Evolutionary conservation across 2,329 filamentous ascomycete genomes (phyloP).

Genomic region (Trichoderma sp.): DNA sequence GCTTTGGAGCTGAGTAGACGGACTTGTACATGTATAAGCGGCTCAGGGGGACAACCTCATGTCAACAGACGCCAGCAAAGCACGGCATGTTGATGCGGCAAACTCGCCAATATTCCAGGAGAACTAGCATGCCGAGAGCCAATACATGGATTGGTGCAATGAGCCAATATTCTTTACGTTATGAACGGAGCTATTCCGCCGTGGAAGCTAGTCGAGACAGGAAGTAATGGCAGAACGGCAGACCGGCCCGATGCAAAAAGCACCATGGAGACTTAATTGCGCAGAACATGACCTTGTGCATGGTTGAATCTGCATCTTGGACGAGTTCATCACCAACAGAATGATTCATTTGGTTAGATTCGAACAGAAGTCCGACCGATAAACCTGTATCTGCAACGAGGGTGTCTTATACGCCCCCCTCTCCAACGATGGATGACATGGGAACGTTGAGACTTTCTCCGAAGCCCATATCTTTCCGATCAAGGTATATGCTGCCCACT

Average conservation of each 20-base stretch:
- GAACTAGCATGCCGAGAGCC: neutral
- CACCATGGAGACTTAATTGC: neutral
- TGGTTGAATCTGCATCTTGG: slow-evolving; percentile 20
- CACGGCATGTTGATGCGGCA: neutral
- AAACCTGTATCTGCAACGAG: neutral
- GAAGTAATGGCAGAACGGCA: neutral
- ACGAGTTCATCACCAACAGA: slow-evolving; percentile 20
- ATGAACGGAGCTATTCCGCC: neutral
- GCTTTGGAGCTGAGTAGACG: neutral
- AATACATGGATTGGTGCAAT: neutral
- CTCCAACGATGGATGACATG: neutral
- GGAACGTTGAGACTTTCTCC: neutral
- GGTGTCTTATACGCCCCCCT: neutral
- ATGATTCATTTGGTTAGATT: slow-evolving; percentile 2
- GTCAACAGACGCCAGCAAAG: slow-evolving; percentile 5
- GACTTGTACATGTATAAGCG: neutral
- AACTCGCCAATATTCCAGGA: neutral
- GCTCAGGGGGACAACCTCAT: slow-evolving; percentile 12
- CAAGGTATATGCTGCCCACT: neutral
- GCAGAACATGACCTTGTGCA: slow-evolving; percentile 9
- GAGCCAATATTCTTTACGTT: neutral
- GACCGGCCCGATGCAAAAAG: neutral
- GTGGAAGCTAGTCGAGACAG: neutral
- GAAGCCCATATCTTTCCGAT: neutral
- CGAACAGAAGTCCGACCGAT: slow-evolving; percentile 1